A percentile compares a stretch with the other conserved stretches of the same genome.
Evolutionary conservation across 345 rosid species (phyloP).

Genomic region (Fremontodendron californicum): DNA sequence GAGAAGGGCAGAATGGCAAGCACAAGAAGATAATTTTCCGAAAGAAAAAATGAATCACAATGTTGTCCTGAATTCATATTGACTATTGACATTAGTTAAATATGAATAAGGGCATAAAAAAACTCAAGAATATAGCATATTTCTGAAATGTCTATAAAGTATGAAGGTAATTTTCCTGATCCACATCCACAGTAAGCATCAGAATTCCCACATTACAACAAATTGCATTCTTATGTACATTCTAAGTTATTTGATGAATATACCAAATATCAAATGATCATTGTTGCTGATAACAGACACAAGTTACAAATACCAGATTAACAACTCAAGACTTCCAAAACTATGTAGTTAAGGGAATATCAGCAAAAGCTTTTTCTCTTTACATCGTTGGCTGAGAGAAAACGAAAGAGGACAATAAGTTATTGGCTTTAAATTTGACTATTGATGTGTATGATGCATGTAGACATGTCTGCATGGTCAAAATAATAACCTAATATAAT

Average conservation of each 20-base stretch:
- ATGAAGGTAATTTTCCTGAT: background rate
- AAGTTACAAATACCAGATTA: background rate
- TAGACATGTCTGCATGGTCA: background rate
- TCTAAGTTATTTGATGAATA: background rate
- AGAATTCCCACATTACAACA: background rate
- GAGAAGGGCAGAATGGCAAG: background rate
- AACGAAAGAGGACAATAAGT: background rate
- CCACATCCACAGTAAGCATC: background rate
- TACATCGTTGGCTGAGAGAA: background rate
- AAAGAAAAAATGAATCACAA: background rate
- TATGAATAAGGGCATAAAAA: background rate
- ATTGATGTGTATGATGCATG: background rate
- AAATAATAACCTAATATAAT: background rate
- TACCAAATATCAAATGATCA: background rate
- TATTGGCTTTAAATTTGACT: background rate
- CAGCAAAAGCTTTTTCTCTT: background rate
- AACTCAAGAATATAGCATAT: background rate
- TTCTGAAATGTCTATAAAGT: background rate
- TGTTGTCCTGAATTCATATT: background rate
- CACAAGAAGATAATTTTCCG: background rate
- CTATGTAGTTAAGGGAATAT: background rate
- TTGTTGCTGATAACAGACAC: background rate
- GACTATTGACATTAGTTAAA: background rate
- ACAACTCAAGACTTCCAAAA: background rate
- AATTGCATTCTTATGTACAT: background rate